Evolutionary conservation across 768 basidiomycete species (phyloP), one percentile per base, ranked within the genome.

Genomic region (Basidioascus undulatus): DNA sequence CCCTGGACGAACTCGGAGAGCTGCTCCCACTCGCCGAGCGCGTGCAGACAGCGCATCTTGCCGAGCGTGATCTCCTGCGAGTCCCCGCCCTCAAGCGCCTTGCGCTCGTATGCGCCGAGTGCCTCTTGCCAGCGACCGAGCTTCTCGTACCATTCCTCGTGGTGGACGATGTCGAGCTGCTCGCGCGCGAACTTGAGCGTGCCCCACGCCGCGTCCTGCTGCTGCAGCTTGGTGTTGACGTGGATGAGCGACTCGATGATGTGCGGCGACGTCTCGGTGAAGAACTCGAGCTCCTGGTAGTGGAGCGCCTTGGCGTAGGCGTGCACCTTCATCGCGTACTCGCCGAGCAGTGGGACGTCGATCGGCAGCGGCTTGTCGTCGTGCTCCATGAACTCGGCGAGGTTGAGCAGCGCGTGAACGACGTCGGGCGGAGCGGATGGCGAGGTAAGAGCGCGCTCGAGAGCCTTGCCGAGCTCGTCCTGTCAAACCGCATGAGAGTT

Each of bases 351-450:
- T 39, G 81, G 71, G 50, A 86, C 76, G 50, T 92, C 84, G 45
- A 96, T 92, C 2, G 84, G 84, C 1, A 96, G 65, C 1, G 80
- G 70, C 53, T 89, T 89, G 53, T 96, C 92, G 58, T 96, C 87
- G 50, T 94, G 89, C 57, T 96, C 92, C 81, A 96, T 89, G 57
- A 96, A 96, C 55, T 98, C 92, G 4, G 86, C 86, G 20, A 96
- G 68, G 57, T 86, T 86, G 41, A 98, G 68, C 13, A 96, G 62
- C 20, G 81, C 70, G 55, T 92, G 82, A 16, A 89, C 78, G 23
- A 96, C 66, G 35, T 96, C 89, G 2, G 81, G 67, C 2, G 86
- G 82, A 4, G 81, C 73, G 8, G 62, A 68, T 13, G 66, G 62
- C 4, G 82, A 78, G 3, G 62, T 55, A 45, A 96, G 76, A 4